These are phyloP conservation scores for Stereocaulon alpinum DNA, from an alignment of 495 filamentous ascomycete genomes.

Conservation along the genomic window DNA sequence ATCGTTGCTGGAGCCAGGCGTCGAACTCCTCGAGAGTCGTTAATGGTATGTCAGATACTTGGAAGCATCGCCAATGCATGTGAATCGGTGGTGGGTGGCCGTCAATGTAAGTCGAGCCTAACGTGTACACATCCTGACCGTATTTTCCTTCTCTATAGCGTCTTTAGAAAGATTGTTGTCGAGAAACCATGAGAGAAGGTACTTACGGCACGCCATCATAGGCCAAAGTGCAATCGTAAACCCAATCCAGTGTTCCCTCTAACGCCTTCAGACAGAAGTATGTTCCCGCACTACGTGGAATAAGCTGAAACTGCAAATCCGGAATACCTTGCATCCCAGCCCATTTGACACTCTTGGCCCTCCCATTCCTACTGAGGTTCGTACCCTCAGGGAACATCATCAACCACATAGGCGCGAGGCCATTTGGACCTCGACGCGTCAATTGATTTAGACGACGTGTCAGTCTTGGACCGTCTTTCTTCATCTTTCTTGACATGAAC, in stretches of 20 bases:
- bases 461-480: slow-evolving; percentile 56
- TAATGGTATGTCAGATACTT: slow-evolving; percentile 45
- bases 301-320: slow-evolving; percentile 53
- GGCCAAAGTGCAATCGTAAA: slow-evolving; percentile 61
- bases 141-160: slow-evolving; percentile 42
- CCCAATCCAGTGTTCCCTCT: slow-evolving; percentile 55
- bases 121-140: slow-evolving; percentile 54
- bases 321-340: slow-evolving; percentile 53
- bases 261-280: slow-evolving; percentile 64
- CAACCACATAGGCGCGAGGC: slow-evolving; percentile 64
- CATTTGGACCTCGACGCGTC: slow-evolving; percentile 21
- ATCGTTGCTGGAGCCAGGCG: slow-evolving; percentile 45
- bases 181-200: not conserved
- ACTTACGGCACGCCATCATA: slow-evolving; percentile 58
- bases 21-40: slow-evolving; percentile 46
- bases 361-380: slow-evolving; percentile 54
- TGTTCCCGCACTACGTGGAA: slow-evolving; percentile 64
- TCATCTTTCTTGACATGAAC: slow-evolving; percentile 72
- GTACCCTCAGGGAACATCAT: slow-evolving; percentile 75
- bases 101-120: slow-evolving; percentile 49
- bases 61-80: slow-evolving; percentile 58
- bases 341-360: slow-evolving; percentile 51
- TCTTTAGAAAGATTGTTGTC: slow-evolving; percentile 1
- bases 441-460: slow-evolving; percentile 49
- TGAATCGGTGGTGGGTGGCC: slow-evolving; percentile 55